These are phyloP conservation scores for Picea sitchensis DNA, from an alignment of 75 land plant species.

Conservation along the genomic window DNA sequence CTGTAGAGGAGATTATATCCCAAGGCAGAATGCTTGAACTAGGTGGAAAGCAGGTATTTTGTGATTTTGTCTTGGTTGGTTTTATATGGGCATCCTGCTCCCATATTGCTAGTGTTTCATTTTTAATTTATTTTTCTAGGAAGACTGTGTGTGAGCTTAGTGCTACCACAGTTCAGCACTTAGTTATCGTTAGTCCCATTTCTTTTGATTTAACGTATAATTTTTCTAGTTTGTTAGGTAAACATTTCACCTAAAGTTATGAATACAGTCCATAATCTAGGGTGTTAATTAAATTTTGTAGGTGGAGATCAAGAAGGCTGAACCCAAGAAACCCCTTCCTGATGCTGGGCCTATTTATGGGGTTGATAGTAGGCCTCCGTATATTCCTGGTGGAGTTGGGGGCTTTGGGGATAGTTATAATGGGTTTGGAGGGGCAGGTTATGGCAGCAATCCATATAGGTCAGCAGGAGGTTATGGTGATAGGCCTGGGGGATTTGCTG, in stretches of 20 bases:
- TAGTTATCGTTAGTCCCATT: slow-evolving; percentile 4
- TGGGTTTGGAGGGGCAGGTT: slow-evolving; percentile 17
- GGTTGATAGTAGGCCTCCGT: slow-evolving; percentile 7
- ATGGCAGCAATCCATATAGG: slow-evolving; percentile 18
- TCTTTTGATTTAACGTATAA: not conserved
- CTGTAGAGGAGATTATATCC: slow-evolving; percentile 62
- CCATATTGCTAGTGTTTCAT: too few relatives aligned
- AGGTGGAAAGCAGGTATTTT: slow-evolving; percentile 66
- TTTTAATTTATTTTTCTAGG: not conserved
- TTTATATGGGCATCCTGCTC: too few relatives aligned
- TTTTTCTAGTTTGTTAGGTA: not conserved
- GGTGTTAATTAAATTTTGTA: slow-evolving; percentile 19
- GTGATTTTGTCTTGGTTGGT: too few relatives aligned
- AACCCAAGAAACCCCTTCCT: slow-evolving; percentile 44
- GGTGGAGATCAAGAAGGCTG: slow-evolving; percentile 90
- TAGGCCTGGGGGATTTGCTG: slow-evolving; percentile 13
- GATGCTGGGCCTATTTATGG: slow-evolving; percentile 9
- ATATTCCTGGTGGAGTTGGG: slow-evolving; percentile 2
- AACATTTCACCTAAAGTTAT: not conserved
- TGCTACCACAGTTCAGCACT: not conserved
- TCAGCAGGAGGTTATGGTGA: slow-evolving; percentile 38
- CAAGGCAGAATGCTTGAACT: slow-evolving; percentile 68
- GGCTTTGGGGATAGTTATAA: slow-evolving; percentile 36
- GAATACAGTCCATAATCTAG: not conserved
- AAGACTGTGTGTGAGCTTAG: not conserved